These are phyloP conservation scores for Candida ovalis DNA, from an alignment of 805 yeast species.

Conservation along the genomic window DNA sequence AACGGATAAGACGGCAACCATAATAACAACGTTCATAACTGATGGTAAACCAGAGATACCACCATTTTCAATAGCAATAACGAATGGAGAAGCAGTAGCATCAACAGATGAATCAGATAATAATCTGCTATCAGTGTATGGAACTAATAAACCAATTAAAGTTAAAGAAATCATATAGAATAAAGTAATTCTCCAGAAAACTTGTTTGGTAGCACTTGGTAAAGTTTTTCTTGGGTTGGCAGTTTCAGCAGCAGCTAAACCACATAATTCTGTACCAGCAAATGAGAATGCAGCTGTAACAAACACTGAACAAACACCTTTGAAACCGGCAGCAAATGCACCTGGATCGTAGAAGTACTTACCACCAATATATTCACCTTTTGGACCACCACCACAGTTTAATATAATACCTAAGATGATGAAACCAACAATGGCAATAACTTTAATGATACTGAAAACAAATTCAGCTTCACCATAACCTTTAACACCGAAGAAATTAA, in stretches of 20 bases:
- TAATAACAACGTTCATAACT: slow-evolving; percentile 69
- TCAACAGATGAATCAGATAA: slow-evolving; percentile 46
- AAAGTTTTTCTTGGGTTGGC: slow-evolving; percentile 56
- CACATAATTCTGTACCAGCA: slow-evolving; percentile 64
- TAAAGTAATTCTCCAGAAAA: slow-evolving; percentile 58
- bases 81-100: slow-evolving; percentile 70
- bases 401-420: slow-evolving; percentile 51
- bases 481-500: slow-evolving; percentile 58
- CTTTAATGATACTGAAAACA: slow-evolving; percentile 50
- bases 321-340: slow-evolving; percentile 49
- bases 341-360: slow-evolving; percentile 59
- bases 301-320: slow-evolving; percentile 61
- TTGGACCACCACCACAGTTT: slow-evolving; percentile 62
- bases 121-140: slow-evolving; percentile 45
- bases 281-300: slow-evolving; percentile 62
- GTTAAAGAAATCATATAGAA: slow-evolving; percentile 53
- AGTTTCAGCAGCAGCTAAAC: slow-evolving; percentile 66
- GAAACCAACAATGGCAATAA: slow-evolving; percentile 56
- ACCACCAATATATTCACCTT: slow-evolving; percentile 56
- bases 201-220: slow-evolving; percentile 63
- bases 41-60: slow-evolving; percentile 66
- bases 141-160: slow-evolving; percentile 58
- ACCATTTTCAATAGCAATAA: slow-evolving; percentile 60
- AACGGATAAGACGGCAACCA: slow-evolving; percentile 69
- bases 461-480: slow-evolving; percentile 73